A percentile compares a stretch with the other conserved stretches of the same genome.
These are phyloP conservation scores for Fusarium secorum DNA, from an alignment of 2,329 filamentous ascomycete genomes.

Conservation along the genomic window DNA sequence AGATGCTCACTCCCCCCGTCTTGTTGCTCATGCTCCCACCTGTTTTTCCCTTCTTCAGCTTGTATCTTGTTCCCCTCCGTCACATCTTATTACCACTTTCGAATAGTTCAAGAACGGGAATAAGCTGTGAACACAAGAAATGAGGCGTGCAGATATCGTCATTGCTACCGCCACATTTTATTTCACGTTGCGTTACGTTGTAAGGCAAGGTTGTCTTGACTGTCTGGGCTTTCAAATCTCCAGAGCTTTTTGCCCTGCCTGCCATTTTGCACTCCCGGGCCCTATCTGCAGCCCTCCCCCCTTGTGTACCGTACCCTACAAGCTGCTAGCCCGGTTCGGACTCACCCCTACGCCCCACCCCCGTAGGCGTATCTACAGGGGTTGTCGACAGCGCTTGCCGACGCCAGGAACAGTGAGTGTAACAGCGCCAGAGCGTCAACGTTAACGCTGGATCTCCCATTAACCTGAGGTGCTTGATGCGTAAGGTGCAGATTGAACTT, in stretches of 20 bases:
- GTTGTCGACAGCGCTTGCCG: slow-evolving; percentile 21
- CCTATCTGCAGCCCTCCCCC: neutral
- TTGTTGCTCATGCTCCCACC: slow-evolving; percentile 14
- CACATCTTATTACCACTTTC: slow-evolving; percentile 22
- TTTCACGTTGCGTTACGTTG: neutral
- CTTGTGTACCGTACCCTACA: neutral
- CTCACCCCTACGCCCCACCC: neutral
- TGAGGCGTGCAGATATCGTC: slow-evolving; percentile 20
- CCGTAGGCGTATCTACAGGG: slow-evolving; percentile 14
- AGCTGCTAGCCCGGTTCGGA: neutral
- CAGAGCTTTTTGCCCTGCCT: neutral
- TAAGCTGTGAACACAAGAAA: neutral
- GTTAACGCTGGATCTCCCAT: slow-evolving; percentile 20
- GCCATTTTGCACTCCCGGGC: slow-evolving; percentile 4
- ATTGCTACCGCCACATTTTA: slow-evolving; percentile 10
- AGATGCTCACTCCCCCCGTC: slow-evolving; percentile 12
- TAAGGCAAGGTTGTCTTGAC: neutral
- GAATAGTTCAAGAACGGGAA: neutral
- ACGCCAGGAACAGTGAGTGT: slow-evolving; percentile 30
- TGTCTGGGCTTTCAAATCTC: neutral
- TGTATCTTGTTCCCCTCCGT: neutral
- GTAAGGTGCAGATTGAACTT: slow-evolving; percentile 8
- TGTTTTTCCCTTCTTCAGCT: slow-evolving; percentile 10
- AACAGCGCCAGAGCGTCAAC: slow-evolving; percentile 18
- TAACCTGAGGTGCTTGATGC: slow-evolving; percentile 8